These are phyloP conservation scores for Kalanchoe fedtschenkoi DNA, from an alignment of 164 flowering plant species.

Conservation along the genomic window DNA sequence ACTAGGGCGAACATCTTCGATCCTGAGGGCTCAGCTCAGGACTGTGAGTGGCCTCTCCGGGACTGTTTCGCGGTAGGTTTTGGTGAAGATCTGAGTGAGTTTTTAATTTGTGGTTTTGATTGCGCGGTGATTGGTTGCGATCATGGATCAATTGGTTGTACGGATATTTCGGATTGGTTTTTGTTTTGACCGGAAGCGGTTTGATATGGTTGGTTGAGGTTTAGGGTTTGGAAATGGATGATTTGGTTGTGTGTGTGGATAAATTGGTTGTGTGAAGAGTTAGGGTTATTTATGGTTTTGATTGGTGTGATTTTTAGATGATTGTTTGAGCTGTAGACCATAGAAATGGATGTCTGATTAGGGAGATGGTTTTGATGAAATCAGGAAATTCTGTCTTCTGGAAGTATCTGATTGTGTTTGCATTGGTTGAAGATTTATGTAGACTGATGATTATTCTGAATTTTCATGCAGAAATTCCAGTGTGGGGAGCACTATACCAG, in stretches of 20 bases:
- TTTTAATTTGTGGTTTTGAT: not conserved
- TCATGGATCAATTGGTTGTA: not conserved
- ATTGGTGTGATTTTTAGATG: too few species aligned
- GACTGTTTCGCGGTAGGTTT: conserved; percentile 2
- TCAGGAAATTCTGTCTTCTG: too few species aligned
- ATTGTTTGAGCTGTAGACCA: too few species aligned
- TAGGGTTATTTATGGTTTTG: not conserved
- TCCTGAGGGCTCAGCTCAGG: not conserved
- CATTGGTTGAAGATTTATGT: not conserved
- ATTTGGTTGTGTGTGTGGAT: not conserved
- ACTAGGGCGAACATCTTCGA: not conserved
- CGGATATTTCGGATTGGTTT: not conserved
- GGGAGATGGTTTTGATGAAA: too few species aligned
- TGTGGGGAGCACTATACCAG: not conserved
- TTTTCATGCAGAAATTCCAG: not conserved
- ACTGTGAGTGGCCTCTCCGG: conserved; percentile 1
- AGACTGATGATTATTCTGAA: not conserved
- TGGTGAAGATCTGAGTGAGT: not conserved
- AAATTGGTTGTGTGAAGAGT: not conserved
- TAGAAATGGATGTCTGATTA: not conserved
- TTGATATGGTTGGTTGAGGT: not conserved
- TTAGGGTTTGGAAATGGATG: not conserved
- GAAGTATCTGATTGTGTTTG: too few species aligned
- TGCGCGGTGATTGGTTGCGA: too few species aligned
- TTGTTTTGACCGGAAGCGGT: not conserved